Evolutionary conservation across 2,329 filamentous ascomycete species (phyloP), one percentile per base, ranked within the genome.

Genomic region (Leptoxyphium fumago): DNA sequence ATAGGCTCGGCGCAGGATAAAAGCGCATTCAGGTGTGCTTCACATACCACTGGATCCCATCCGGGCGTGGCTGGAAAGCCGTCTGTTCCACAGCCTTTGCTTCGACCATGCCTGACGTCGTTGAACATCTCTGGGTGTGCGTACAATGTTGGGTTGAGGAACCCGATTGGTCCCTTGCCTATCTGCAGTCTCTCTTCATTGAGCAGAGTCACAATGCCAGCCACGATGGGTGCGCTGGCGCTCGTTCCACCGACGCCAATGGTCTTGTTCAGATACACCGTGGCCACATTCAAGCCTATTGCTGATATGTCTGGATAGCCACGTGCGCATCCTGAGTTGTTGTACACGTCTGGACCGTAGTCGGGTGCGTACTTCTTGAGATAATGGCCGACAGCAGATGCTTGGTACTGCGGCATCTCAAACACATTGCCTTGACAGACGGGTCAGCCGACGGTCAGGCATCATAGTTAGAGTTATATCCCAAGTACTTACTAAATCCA

Each of bases 201-300:
- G 51, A 68, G 58, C 18, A 72, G 52, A 1, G 68, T 74, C 26
- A 75, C 52, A 34, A 73, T 63, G 0, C 66, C 57, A 0, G 65
- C 70, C 49, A 69, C 68, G 1, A 71, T 66, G 1, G 73, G 73
- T 29, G 68, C 55, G 2, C 66, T 65, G 7, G 71, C 69, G 41
- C 67, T 72, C 0, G 74, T 77, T 11, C 73, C 74, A 41, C 63
- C 72, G 0, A 69, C 63, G 26, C 68, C 58, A 0, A 52, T 50
- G 44, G 68, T 68, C 5, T 55, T 52, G 15, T 68, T 68, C 55
- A 1, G 67, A 66, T 6, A 71, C 57, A 15, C 58, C 55, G 44
- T 57, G 58, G 44, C 43, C 2, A 57, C 45, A 38, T 60, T 60
- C 8, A 57, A 55, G 5, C 58, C 58, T 38, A 59, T 57, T 13